These are phyloP conservation scores for Candida koratica DNA, from an alignment of 805 yeast genomes.

Conservation along the genomic window DNA sequence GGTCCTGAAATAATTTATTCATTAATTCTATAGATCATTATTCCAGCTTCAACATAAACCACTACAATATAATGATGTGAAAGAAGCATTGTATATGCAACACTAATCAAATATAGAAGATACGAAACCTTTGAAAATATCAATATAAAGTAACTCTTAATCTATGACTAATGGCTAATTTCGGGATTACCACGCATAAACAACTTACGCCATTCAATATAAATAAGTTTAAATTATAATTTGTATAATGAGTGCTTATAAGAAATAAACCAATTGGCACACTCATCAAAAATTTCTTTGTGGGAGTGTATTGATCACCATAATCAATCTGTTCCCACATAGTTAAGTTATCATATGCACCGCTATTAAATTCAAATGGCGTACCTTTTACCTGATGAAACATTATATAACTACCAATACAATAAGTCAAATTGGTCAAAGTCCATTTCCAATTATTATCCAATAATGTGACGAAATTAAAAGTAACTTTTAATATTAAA, in stretches of 20 bases:
- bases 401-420: slow-evolving; percentile 90
- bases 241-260: slow-evolving; percentile 84
- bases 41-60: slow-evolving; percentile 3
- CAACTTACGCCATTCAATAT: slow-evolving; percentile 77
- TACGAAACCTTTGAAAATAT: not conserved
- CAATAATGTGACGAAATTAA: slow-evolving; percentile 75
- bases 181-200: slow-evolving; percentile 84
- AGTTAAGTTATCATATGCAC: slow-evolving; percentile 91
- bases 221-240: slow-evolving; percentile 76
- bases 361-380: slow-evolving; percentile 94
- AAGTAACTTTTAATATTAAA: slow-evolving; percentile 66
- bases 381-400: slow-evolving; percentile 95
- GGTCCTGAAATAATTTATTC: slow-evolving; percentile 3
- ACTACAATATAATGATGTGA: not conserved
- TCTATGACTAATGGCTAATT: slow-evolving; percentile 78
- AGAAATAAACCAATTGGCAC: slow-evolving; percentile 90
- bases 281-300: slow-evolving; percentile 84
- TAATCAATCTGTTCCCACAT: slow-evolving; percentile 98
- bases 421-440: slow-evolving; percentile 83
- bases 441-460: slow-evolving; percentile 90
- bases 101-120: not conserved
- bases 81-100: not conserved
- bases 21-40: slow-evolving; percentile 6
- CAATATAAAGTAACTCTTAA: slow-evolving; percentile 56
- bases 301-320: slow-evolving; percentile 96